Base-by-base conservation (phyloP, 1,284 basidiomycete genomes). In the Ganoderma lingzhi region DNA sequence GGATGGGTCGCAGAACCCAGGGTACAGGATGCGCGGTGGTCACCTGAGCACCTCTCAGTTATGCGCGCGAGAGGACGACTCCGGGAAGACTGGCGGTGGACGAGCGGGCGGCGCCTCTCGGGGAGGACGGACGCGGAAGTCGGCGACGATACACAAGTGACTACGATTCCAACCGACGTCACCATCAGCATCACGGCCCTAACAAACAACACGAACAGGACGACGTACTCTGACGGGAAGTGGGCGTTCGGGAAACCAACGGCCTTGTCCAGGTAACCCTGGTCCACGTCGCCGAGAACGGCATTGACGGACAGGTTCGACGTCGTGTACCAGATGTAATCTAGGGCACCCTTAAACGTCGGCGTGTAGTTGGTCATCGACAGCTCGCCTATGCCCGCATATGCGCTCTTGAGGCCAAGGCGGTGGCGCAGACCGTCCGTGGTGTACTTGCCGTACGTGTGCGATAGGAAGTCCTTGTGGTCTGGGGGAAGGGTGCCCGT, bases 191-290 rank as follows among this genome's bases (percentile, higher is more conserved):
- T 73, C 74, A 67, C 45, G 53, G 19, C 70, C 70, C 48, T 51
- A 10, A 67, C 60, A 56, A 59, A 45, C 68, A 48, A 64, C 64
- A 58, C 65, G 64, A 64, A 67, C 69, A 67, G 69, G 67, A 55
- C 71, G 32, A 92, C 95, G 80, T 82, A 97, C 95, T 97, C 95
- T 72, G 94, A 96, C 48, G 97, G 96, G 87, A 97, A 98, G 80
- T 98, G 96, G 8, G 93, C 91, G 80, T 98, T 98, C 53, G 97
- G 97, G 87, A 99, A 99, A 39, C 98, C 98, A 65, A 99, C 97
- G 12, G 91, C 91, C 82, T 96, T 96, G 76, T 92, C 89, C 76
- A 99, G 82, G 84, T 99, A 99, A 37, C 80, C 81, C 77, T 86
- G 87, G 80, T 99, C 97, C 66, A 99, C 91, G 79, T 95, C 95